A percentile compares a stretch with the other conserved stretches of the same genome.
These are phyloP conservation scores for Carallia brachiata DNA, from an alignment of 345 rosid genomes.

Conservation along the genomic window DNA sequence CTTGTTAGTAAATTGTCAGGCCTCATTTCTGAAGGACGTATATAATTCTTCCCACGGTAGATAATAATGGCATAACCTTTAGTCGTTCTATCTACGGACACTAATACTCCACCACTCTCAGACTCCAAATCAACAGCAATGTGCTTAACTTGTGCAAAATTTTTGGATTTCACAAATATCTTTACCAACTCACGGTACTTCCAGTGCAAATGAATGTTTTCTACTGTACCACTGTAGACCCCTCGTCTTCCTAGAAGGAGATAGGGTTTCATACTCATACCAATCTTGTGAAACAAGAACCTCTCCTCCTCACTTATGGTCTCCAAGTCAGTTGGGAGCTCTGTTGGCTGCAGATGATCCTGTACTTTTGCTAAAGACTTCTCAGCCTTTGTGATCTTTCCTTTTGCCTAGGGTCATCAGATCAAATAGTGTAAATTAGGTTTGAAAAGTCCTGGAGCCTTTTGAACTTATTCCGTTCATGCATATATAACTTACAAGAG, in stretches of 20 bases:
- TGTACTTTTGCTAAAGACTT: constrained; percentile 69
- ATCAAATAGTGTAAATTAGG: background rate
- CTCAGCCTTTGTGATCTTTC: constrained; percentile 64
- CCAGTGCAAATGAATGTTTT: constrained; percentile 96
- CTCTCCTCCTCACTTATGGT: constrained; percentile 81
- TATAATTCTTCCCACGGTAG: constrained; percentile 90
- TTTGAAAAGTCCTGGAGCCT: background rate
- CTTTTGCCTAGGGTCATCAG: constrained; percentile 51
- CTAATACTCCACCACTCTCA: constrained; percentile 88
- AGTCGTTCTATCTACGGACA: constrained; percentile 71
- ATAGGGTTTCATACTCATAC: constrained; percentile 86
- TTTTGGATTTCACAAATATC: constrained; percentile 60
- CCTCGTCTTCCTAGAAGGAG: constrained; percentile 84
- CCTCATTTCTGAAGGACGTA: constrained; percentile 48
- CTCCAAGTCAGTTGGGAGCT: constrained; percentile 78
- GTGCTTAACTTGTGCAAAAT: constrained; percentile 68
- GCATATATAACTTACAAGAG: constrained; percentile 49
- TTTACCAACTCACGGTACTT: constrained; percentile 87
- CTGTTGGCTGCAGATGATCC: constrained; percentile 65
- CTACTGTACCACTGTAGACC: constrained; percentile 77
- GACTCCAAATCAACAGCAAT: constrained; percentile 79
- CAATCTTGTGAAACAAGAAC: constrained; percentile 74
- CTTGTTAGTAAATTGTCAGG: constrained; percentile 70
- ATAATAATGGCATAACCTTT: constrained; percentile 74
- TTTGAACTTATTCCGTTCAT: background rate